Base-by-base conservation (phyloP, 2,329 filamentous ascomycete genomes). In the Aureobasidium sp. region DNA sequence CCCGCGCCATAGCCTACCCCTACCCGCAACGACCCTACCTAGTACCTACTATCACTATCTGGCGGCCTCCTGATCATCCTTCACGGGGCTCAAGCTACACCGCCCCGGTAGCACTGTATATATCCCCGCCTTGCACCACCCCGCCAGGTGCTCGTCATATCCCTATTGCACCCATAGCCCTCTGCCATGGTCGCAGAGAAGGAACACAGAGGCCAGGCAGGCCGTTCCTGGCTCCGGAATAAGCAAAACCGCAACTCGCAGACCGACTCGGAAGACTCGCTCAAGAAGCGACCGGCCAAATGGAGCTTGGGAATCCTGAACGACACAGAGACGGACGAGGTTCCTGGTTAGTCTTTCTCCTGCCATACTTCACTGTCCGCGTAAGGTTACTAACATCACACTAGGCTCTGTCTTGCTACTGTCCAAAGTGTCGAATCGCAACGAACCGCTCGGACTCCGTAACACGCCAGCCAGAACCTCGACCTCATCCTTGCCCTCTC, bases 221-320 rank as follows among this genome's bases (percentile, higher is more conserved):
- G 55, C 17, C 41, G 27, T 7, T 29, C 22, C 42, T 47, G 55
- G 55, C 84, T 86, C 78, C 69, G 73, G 27, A 72, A 74, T 52
- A 82, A 82, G 41, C 80, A 87, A 55, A 81, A 84, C 29, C 79
- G 78, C 45, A 68, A 78, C 59, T 67, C 48, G 9, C 58, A 37
- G 8, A 61, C 53, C 11, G 53, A 65, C n/a, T 60, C 57, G 36
- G 57, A 60, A 57, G 66, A 67, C 27, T 49, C 29, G 22, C 31
- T 29, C 9, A 45, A 61, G n/a, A 51, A 61, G 25, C 47, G 48
- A 37, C 63, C 53, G 27, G 59, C 36, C 29, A 83, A 76, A 70
- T 84, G 82, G 76, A 84, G 78, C 17, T 70, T 96, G 77, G 91
- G 92, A n/a, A 89, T 97, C 29, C 74, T 96, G 65, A 92, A 91